Percentiles rank a stretch among this genome's conserved stretches.
Conservation (phyloP, 1,139 yeast genomes). For the Yamadazyma sp. region DNA sequence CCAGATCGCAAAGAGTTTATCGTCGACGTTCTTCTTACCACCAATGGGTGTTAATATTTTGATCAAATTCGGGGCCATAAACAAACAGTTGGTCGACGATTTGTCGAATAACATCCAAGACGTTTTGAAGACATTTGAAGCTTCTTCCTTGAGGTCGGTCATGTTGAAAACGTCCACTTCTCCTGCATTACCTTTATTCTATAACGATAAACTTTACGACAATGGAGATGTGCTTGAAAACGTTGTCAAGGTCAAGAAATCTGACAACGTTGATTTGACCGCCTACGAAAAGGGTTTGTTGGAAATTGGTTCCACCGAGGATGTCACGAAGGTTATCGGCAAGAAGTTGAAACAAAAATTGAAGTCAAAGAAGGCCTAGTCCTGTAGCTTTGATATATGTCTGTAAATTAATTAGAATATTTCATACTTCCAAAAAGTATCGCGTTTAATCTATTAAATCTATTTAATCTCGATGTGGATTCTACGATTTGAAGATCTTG, state of each 20-base stretch:
- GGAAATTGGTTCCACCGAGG: conserved; percentile 78
- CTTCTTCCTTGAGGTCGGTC: conserved; percentile 51
- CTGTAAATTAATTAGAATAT: conserved; percentile 8
- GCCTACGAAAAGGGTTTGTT: conserved; percentile 74
- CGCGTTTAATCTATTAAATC: too few species aligned
- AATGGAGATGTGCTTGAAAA: conserved; percentile 28
- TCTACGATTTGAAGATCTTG: conserved; percentile 9
- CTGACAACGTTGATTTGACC: conserved; percentile 42
- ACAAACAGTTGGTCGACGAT: conserved; percentile 29
- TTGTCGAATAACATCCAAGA: conserved; percentile 57
- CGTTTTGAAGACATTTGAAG: conserved; percentile 51
- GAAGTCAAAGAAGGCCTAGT: conserved; percentile 7
- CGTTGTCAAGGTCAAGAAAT: conserved; percentile 24
- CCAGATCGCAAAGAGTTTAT: conserved; percentile 58
- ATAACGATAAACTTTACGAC: conserved; percentile 58
- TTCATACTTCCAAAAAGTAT: too few species aligned
- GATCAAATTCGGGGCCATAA: conserved; percentile 65
- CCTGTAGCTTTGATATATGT: not conserved
- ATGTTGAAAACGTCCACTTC: conserved; percentile 70
- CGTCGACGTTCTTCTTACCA: conserved; percentile 61
- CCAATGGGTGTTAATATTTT: conserved; percentile 74
- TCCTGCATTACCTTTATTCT: conserved; percentile 82
- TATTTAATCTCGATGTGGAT: conserved; percentile 13
- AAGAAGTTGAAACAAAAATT: conserved; percentile 30
- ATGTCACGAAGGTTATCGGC: conserved; percentile 49